Evolutionary conservation across 2,329 filamentous ascomycete genomes (phyloP).

Genomic region (Septoria petroselini): DNA sequence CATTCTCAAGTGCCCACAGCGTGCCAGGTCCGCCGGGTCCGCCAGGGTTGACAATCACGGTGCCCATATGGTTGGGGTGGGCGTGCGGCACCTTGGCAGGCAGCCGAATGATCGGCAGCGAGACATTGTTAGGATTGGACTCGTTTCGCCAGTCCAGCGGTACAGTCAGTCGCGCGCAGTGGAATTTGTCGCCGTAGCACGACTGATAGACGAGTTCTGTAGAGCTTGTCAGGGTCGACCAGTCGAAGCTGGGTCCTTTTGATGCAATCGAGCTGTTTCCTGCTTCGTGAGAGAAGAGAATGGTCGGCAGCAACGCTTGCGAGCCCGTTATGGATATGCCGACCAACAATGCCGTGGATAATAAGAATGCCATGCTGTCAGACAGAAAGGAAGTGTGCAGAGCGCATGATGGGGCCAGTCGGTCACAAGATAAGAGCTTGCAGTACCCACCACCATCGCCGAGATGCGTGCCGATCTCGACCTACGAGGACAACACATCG

Average conservation of each 20-base stretch:
- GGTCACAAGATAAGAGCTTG: slow-evolving; percentile 3
- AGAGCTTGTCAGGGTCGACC: slow-evolving; percentile 16
- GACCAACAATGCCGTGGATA: background rate
- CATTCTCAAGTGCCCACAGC: slow-evolving; percentile 21
- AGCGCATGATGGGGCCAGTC: background rate
- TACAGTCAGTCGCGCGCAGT: slow-evolving; percentile 50
- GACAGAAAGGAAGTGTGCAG: background rate
- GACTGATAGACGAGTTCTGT: slow-evolving; percentile 16
- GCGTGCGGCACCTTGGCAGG: slow-evolving; percentile 43
- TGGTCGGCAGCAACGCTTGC: background rate
- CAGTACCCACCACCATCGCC: no score
- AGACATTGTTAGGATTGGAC: slow-evolving; percentile 31
- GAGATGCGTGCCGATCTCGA: no score
- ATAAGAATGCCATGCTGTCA: background rate
- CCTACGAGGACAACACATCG: no score
- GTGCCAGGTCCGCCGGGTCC: slow-evolving; percentile 43
- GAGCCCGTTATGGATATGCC: background rate
- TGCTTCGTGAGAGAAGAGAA: background rate
- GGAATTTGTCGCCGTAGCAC: slow-evolving; percentile 46
- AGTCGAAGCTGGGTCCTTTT: slow-evolving; percentile 17
- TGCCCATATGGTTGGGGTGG: slow-evolving; percentile 43
- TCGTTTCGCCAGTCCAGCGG: slow-evolving; percentile 42
- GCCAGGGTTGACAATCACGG: slow-evolving; percentile 44
- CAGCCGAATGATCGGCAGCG: slow-evolving; percentile 45
- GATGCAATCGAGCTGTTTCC: background rate